Evolutionary conservation across 441 rosid genomes (phyloP), one percentile per base, ranked within the genome.

Genomic region (Jatropha multifida): DNA sequence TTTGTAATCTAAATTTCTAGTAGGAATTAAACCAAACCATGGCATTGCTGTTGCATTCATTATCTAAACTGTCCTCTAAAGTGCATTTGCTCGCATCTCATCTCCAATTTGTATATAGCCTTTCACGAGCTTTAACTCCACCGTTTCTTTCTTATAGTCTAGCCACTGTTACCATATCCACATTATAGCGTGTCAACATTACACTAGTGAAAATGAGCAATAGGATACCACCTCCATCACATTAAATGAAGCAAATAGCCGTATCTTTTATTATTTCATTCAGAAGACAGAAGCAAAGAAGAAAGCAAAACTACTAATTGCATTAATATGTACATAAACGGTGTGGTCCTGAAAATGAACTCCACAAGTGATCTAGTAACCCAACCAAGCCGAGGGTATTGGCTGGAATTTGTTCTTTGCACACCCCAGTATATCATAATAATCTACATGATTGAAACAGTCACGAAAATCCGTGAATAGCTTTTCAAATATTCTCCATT

Each of bases 381-480:
- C 97, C 81, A 89, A 75, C 98, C 96, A 91, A 38, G 88, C 66
- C 20, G 92, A 79, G 3, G 95, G 97, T 71, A 94, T 83, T 2
- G 91, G 88, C 81, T 88, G 94, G 67, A 91, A 92, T 89, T 82
- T 91, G 86, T 81, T 92, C 89, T 90, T 92, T 61, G 97, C 97
- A 49, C 84, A 84, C 7, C 87, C 86, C 78, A 92, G 69, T 2
- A 89, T 76, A 66, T 91, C 95, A 20, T 75, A 90, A 79, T 91
- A 91, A 76, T 92, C 95, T 46, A 83, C 83, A 49, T 77, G 81
- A 74, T 76, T 79, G 77, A 90, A 85, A 84, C 97, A 89, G 74
- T 94, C 97, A 0, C 97, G 89, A 72, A 90, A 92, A 83, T 92
- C 98, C 0, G 90, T 90, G 83, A 94, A 90, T 38, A 94, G 90